These are phyloP conservation scores for Fusarium sp. DNA, from an alignment of 2,329 filamentous ascomycete species.

Conservation along the genomic window DNA sequence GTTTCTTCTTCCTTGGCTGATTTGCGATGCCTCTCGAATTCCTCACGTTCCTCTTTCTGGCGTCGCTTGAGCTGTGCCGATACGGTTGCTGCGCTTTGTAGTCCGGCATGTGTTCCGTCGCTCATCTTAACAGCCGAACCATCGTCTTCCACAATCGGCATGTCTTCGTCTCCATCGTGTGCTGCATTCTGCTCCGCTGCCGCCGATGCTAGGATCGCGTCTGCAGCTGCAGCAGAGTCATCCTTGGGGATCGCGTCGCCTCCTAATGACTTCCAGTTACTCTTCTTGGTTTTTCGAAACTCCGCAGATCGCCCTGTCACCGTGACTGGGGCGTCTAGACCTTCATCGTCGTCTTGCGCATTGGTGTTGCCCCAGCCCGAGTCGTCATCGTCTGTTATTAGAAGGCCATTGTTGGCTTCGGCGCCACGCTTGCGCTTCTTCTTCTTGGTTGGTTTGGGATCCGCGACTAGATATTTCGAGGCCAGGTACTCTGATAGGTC, in stretches of 20 bases:
- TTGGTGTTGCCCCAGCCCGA: constrained; percentile 61
- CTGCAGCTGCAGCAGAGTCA: constrained; percentile 72
- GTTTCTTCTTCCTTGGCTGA: constrained; percentile 76
- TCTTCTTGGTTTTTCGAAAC: constrained; percentile 82
- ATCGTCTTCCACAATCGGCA: constrained; percentile 59
- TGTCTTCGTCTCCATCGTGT: constrained; percentile 61
- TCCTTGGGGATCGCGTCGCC: constrained; percentile 48
- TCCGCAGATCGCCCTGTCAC: constrained; percentile 67
- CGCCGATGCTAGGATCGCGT: constrained; percentile 80
- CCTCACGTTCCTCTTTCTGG: constrained; percentile 71
- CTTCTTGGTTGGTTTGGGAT: constrained; percentile 70
- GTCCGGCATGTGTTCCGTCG: constrained; percentile 85
- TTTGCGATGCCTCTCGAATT: constrained; percentile 60
- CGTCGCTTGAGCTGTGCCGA: constrained; percentile 75
- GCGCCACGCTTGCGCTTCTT: constrained; percentile 69
- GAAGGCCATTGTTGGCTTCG: constrained; percentile 65
- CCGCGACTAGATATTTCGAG: constrained; percentile 82
- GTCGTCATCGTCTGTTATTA: constrained; percentile 75
- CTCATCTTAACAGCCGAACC: constrained; percentile 77
- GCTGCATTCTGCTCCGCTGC: constrained; percentile 73
- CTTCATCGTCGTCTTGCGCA: constrained; percentile 61
- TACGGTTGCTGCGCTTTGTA: constrained; percentile 87
- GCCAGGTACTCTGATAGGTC: constrained; percentile 88
- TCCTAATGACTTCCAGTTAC: constrained; percentile 80
- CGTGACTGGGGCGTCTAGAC: constrained; percentile 64